A percentile compares a stretch with the other conserved stretches of the same genome.
Conservation (phyloP, 2,329 filamentous ascomycete species). For the Arachnopeziza araneosa region DNA sequence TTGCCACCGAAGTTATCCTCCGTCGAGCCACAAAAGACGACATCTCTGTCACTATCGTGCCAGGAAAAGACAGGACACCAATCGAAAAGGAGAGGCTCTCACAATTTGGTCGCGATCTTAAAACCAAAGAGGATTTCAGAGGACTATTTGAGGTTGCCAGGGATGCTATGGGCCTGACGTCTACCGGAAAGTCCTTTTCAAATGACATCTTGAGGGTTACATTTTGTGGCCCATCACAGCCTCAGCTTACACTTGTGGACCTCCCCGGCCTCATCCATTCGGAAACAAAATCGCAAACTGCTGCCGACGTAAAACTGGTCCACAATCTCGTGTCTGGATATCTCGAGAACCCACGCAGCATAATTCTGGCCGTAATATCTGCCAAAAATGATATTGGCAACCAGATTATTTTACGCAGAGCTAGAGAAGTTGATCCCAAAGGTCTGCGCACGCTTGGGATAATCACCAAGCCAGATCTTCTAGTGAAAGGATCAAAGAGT, state of each 20-base stretch:
- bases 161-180: conserved; percentile 13
- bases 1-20: conserved; percentile 40
- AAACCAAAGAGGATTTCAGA: conserved; percentile 13
- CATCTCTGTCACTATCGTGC: conserved; percentile 13
- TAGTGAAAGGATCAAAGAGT: conserved; percentile 29
- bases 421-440: conserved; percentile 28
- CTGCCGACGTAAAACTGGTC: conserved; percentile 40
- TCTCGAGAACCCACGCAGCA: conserved; percentile 44
- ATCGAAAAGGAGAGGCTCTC: conserved; percentile 8
- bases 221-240: conserved; percentile 16
- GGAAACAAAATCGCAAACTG: conserved; percentile 39
- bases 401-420: conserved; percentile 34
- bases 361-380: conserved; percentile 40
- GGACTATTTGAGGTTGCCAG: conserved; percentile 18
- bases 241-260: conserved; percentile 53
- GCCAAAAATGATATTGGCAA: conserved; percentile 36
- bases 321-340: conserved; percentile 42
- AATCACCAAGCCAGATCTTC: conserved; percentile 40
- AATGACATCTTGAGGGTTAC: conserved; percentile 18
- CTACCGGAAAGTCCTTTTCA: conserved; percentile 22
- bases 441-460: conserved; percentile 35
- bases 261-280: conserved; percentile 51
- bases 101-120: conserved; percentile 14
- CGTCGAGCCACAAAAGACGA: conserved; percentile 4
- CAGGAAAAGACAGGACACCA: conserved; percentile 4